Conservation (phyloP, 306 rosid species). For the Astragalus membranaceus region DNA sequence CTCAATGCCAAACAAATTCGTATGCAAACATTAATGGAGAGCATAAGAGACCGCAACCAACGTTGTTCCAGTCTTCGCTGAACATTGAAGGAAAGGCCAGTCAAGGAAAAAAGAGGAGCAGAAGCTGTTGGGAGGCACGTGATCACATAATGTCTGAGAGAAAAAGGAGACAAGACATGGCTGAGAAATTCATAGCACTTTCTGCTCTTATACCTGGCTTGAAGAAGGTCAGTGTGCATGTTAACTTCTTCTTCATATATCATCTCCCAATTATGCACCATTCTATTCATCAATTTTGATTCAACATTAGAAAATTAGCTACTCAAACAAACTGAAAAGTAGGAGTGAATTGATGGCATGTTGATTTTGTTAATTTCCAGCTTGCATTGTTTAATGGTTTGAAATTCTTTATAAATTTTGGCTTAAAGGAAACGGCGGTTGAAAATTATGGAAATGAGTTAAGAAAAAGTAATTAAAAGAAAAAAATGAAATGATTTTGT, state of each 20-base stretch:
- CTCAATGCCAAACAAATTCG: background rate
- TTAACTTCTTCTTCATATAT: background rate
- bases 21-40: background rate
- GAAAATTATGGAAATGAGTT: too few species aligned
- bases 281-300: too few species aligned
- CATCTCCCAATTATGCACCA: too few species aligned
- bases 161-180: background rate
- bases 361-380: too few species aligned
- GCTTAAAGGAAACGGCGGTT: too few species aligned
- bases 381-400: too few species aligned
- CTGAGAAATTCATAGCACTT: slow-evolving; percentile 12
- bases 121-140: background rate
- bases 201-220: slow-evolving; percentile 6
- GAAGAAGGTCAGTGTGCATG: slow-evolving; percentile 1
- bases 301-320: too few species aligned
- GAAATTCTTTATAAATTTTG: too few species aligned
- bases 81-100: background rate
- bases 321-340: too few species aligned
- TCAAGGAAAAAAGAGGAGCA: background rate
- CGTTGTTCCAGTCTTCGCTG: background rate
- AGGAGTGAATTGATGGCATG: too few species aligned
- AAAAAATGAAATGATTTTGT: too few species aligned
- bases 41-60: background rate
- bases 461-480: too few species aligned
- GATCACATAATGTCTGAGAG: background rate